Base-by-base conservation (phyloP, 2,329 filamentous ascomycete genomes). In the Aaosphaeria arxii region DNA sequence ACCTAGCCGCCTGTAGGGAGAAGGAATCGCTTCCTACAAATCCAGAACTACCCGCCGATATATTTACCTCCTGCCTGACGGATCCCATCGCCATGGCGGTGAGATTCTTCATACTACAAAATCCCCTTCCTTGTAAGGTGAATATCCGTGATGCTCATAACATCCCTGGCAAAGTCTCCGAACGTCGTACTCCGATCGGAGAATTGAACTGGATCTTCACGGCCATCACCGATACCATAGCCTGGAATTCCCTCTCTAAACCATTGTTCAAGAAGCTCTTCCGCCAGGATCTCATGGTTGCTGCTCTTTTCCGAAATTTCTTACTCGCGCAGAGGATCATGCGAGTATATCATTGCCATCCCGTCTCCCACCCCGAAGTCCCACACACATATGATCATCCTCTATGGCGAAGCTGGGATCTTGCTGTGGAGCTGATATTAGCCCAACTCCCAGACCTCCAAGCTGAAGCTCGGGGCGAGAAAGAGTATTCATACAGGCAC, bases 161-260 rank as follows among this genome's bases (percentile, higher is more conserved):
- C 62, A 87, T 99, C 13, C 91, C 92, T 3, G 94, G 94, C 32
- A 86, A 91, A 53, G 81, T 97, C 39, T 92, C 96, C 64, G 94
- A 99, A 71, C 83, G 94, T 51, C 82, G 94, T 63, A 97, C 94
- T 43, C 94, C 94, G 6, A 80, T 99, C 32, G 94, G 94, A 53
- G 94, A 99, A 73, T 77, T 99, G 11, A 99, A 99, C 64, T 99
- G 94, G 94, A 99, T 99, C 33, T 97, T 99, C 66, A 99, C 94
- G 1, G 94, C 94, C 46, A 97, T 99, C 56, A 99, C 94, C 0
- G 94, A 99, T 67, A 97, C 92, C 1, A 99, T 99, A 61, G 94
- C 94, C 0, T 99, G 94, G 94, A 97, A 95, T 31, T 95, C 90
- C 5, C 75, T 99, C 4, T 89, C 91, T 3, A 87, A 92, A 41